These are phyloP conservation scores for Tulasnella sp. DNA, from an alignment of 768 basidiomycete genomes.

Conservation along the genomic window DNA sequence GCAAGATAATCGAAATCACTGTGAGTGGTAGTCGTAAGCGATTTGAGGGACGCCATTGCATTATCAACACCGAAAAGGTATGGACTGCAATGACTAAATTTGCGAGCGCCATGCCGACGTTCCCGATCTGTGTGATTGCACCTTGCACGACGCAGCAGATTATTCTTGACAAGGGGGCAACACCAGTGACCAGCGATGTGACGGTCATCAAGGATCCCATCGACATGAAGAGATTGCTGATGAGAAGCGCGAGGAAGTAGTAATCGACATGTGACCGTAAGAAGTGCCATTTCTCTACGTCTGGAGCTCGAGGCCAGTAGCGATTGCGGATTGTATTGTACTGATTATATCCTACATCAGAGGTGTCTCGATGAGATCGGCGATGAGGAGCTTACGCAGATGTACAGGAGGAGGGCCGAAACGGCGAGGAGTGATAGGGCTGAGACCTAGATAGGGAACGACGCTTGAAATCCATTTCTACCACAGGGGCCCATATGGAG, in stretches of 20 bases:
- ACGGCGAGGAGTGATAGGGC: background rate
- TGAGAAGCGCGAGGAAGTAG: constrained; percentile 6
- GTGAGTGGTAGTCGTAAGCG: constrained; percentile 27
- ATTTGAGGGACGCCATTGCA: constrained; percentile 24
- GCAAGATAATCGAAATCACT: constrained; percentile 31
- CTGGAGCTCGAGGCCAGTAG: background rate
- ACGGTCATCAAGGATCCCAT: constrained; percentile 5
- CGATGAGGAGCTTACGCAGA: background rate
- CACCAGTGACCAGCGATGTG: background rate
- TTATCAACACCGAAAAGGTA: constrained; percentile 31
- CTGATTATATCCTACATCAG: background rate
- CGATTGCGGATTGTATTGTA: background rate
- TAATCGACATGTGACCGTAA: too few species aligned
- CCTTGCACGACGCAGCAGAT: constrained; percentile 22
- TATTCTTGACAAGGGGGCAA: too few species aligned
- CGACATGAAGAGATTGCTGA: background rate
- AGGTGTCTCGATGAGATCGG: background rate
- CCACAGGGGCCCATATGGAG: too few species aligned
- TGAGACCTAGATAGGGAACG: background rate
- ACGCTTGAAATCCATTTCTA: background rate
- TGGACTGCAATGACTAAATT: constrained; percentile 35
- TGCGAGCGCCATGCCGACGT: constrained; percentile 32
- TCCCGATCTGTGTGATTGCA: constrained; percentile 30
- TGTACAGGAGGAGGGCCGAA: background rate
- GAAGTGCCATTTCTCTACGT: too few species aligned